Evolutionary conservation across 768 basidiomycete species (phyloP).

Genomic region (Mycena sanguinolenta): DNA sequence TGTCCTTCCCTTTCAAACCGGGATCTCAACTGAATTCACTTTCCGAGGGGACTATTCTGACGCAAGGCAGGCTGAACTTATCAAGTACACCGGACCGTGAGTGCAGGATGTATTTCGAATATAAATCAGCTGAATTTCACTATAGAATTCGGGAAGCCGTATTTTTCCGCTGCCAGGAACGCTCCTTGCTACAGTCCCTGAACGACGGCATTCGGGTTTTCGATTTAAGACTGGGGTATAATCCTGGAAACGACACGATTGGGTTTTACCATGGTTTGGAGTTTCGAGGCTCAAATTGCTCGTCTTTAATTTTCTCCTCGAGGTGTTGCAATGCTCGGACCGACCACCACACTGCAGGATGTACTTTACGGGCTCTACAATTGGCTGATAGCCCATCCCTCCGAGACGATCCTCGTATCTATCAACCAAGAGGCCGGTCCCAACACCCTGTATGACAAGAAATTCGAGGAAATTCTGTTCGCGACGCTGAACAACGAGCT

Average conservation of each 20-base stretch:
- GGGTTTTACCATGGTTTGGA: slow-evolving; percentile 62
- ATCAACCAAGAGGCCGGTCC: slow-evolving; percentile 37
- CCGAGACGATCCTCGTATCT: slow-evolving; percentile 35
- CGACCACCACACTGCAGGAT: slow-evolving; percentile 35
- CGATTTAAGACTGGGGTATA: slow-evolving; percentile 62
- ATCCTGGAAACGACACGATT: slow-evolving; percentile 64
- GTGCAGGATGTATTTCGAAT: slow-evolving; percentile 24
- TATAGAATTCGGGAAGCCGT: slow-evolving; percentile 21
- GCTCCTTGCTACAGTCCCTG: slow-evolving; percentile 59
- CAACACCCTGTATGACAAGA: slow-evolving; percentile 29
- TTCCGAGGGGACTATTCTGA: slow-evolving; percentile 59
- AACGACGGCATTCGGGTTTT: slow-evolving; percentile 66
- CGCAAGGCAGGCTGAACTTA: slow-evolving; percentile 54
- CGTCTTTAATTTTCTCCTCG: background rate
- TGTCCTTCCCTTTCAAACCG: background rate
- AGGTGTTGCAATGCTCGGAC: slow-evolving; percentile 33
- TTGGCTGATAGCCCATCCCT: slow-evolving; percentile 35
- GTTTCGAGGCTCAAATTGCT: background rate
- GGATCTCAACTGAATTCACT: background rate
- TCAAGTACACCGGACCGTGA: slow-evolving; percentile 60
- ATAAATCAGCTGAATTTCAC: background rate
- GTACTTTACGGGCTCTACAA: slow-evolving; percentile 35
- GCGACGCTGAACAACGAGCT: slow-evolving; percentile 18
- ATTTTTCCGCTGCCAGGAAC: slow-evolving; percentile 50
- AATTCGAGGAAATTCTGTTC: slow-evolving; percentile 30